Percentiles rank a stretch among this genome's conserved stretches.
Evolutionary conservation across 139 green algal species (phyloP).

Genomic region (Chlamydomonas eustigma): DNA sequence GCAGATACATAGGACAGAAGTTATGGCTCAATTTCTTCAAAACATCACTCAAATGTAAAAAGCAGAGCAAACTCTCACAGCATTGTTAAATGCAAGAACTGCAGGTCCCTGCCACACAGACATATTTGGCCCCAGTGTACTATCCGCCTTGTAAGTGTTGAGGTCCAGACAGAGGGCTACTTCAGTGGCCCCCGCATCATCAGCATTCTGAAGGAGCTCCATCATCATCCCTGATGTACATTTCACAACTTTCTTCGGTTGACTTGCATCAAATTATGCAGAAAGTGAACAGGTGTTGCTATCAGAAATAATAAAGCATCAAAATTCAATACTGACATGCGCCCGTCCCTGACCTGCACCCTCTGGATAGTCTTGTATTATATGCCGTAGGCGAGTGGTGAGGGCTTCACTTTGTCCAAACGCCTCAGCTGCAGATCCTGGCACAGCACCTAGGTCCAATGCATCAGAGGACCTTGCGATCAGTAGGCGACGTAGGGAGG

Average conservation of each 20-base stretch:
- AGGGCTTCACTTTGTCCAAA: constrained; percentile 83
- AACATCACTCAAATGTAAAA: too few relatives aligned
- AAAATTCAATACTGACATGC: neutral
- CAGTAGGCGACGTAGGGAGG: constrained; percentile 55
- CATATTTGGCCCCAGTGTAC: constrained; percentile 52
- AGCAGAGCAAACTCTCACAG: neutral
- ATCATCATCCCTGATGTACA: constrained; percentile 50
- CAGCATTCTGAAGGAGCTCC: constrained; percentile 82
- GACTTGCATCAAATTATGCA: constrained; percentile 3
- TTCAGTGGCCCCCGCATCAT: constrained; percentile 63
- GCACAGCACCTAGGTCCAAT: constrained; percentile 43
- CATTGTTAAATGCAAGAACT: constrained; percentile 66
- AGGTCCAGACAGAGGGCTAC: constrained; percentile 60
- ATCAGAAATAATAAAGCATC: neutral
- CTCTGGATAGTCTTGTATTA: constrained; percentile 77
- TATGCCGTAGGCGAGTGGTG: constrained; percentile 74
- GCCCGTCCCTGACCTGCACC: constrained; percentile 38
- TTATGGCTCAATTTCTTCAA: too few relatives aligned
- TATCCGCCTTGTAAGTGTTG: constrained; percentile 35
- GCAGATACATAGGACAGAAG: neutral
- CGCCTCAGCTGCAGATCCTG: constrained; percentile 45
- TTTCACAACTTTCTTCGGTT: neutral
- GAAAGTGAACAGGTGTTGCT: neutral
- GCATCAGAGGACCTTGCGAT: constrained; percentile 48
- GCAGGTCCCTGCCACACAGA: constrained; percentile 62